Conservation (phyloP, 2,329 filamentous ascomycete species). For the Cadophora luteo-olivacea region DNA sequence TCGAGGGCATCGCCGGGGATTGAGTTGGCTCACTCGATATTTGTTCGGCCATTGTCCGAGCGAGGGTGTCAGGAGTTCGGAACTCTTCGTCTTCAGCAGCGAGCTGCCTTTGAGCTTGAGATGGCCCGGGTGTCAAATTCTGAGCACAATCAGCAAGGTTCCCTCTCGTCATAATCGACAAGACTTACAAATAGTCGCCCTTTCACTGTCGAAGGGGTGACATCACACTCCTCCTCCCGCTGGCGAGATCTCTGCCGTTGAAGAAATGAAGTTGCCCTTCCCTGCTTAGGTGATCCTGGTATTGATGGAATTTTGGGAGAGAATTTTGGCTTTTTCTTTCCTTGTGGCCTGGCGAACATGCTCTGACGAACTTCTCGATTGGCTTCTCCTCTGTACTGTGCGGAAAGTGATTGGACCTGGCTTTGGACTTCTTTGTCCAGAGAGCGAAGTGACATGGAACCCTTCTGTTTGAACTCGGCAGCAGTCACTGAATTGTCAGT, state of each 20-base stretch:
- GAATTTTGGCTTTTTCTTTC: too few relatives aligned
- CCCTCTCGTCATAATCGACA: background rate
- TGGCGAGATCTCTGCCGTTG: background rate
- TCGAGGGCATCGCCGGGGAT: background rate
- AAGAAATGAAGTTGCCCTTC: background rate
- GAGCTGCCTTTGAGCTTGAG: background rate
- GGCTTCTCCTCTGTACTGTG: too few relatives aligned
- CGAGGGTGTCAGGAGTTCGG: background rate
- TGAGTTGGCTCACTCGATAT: background rate
- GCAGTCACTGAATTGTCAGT: too few relatives aligned
- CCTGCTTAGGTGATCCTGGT: too few relatives aligned
- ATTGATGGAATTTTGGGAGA: too few relatives aligned
- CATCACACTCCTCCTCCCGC: background rate
- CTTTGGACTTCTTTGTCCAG: too few relatives aligned
- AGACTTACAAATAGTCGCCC: background rate
- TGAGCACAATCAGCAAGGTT: background rate
- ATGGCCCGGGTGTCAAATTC: background rate
- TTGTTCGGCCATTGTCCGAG: background rate
- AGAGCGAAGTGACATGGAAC: too few relatives aligned
- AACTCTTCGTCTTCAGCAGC: background rate
- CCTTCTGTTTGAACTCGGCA: too few relatives aligned
- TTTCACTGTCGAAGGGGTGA: background rate
- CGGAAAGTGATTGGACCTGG: too few relatives aligned
- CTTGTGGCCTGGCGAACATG: too few relatives aligned
- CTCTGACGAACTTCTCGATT: too few relatives aligned